Evolutionary conservation across 257 asterid genomes (phyloP).

Genomic region (Cinchona pubescens): DNA sequence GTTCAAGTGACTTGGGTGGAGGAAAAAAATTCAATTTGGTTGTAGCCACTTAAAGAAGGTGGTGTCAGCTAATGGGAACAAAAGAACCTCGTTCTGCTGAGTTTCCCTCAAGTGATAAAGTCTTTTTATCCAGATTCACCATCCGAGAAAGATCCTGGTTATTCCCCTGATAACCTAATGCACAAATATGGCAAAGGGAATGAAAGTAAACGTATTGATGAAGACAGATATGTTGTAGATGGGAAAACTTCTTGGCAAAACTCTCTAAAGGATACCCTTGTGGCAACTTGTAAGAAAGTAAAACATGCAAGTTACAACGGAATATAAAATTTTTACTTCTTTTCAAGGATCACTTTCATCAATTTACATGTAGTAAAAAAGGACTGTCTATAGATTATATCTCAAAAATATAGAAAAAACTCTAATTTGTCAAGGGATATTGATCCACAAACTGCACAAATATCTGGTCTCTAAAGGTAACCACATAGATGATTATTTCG

Average conservation of each 20-base stretch:
- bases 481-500: too few species aligned
- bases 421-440: too few species aligned
- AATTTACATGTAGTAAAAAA: too few species aligned
- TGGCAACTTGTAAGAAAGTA: too few species aligned
- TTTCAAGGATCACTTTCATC: too few species aligned
- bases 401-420: too few species aligned
- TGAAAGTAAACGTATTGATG: conserved; percentile 46
- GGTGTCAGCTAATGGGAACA: conserved; percentile 38
- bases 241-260: conserved; percentile 47
- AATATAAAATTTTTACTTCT: too few species aligned
- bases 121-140: conserved; percentile 34
- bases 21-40: conserved; percentile 47
- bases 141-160: conserved; percentile 25
- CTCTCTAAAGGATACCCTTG: conserved; percentile 43
- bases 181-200: conserved; percentile 40
- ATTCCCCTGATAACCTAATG: conserved; percentile 35
- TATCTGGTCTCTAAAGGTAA: too few species aligned
- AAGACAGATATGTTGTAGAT: conserved; percentile 37
- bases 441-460: too few species aligned
- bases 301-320: too few species aligned
- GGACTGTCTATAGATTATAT: too few species aligned
- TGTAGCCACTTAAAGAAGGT: conserved; percentile 48
- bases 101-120: conserved; percentile 29
- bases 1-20: conserved; percentile 49
- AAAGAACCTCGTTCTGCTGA: conserved; percentile 34